Base-by-base conservation (phyloP, 306 rosid genomes). In the Oxytropis ochrocephala region DNA sequence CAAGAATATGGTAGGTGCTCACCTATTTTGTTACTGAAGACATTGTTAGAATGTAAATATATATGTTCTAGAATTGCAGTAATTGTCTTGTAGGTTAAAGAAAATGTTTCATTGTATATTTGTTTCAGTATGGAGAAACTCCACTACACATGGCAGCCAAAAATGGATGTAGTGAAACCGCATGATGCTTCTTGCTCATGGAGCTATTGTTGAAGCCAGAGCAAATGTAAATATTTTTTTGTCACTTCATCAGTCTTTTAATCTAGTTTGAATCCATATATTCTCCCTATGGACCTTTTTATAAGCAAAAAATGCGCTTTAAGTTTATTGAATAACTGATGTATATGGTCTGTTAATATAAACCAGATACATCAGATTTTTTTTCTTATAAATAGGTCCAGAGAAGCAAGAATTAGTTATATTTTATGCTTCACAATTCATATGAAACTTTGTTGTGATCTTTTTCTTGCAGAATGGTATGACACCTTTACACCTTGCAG, bases 401-500 rank as follows among this genome's bases (percentile, higher is more conserved):
- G n/a, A n/a, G n/a, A 24, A 60, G 16, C 64, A 13, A 14, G 35
- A 44, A 50, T 61, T 49, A 18, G 54, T 63, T 64, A 46, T 74
- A 12, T 63, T 64, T 50, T 74, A 12, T 71, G 65, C 51, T 73
- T 62, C 27, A 10, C 60, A 64, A 70, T 83, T 44, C 41, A 11
- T 47, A 67, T 69, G 55, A 67, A 72, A 33, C 57, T 51, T 63
- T 81, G 38, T 72, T 29, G 48, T 16, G n/a, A 43, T 32, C 47
- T 74, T 80, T 18, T 79, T 33, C 72, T 43, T 82, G 84, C 86
- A 95, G 99, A 95, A 95, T 77, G 97, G 99, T 17, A 91, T 91
- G 99, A 89, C 99, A 29, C 99, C 97, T 19, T 79, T 95, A 78
- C 99, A 95, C 82, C 91, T 95, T 75, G 96, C 99, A 62, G 99